These are phyloP conservation scores for Penicillium tannophilum DNA, from an alignment of 495 filamentous ascomycete species.

Conservation along the genomic window DNA sequence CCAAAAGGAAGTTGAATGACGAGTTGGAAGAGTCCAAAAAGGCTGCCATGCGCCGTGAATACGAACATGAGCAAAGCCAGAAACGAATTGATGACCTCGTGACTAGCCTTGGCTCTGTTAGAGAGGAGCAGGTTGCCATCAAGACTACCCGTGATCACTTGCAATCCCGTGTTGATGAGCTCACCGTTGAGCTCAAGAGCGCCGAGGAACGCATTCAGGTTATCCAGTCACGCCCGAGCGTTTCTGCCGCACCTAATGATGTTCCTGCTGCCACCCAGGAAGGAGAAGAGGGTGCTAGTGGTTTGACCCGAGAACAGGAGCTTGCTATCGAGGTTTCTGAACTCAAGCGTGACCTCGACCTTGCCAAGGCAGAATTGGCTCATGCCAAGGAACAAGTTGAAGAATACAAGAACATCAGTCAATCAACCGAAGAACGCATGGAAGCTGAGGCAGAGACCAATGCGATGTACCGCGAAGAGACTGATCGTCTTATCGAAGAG, in stretches of 20 bases:
- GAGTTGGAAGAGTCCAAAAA: constrained; percentile 84
- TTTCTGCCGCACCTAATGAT: constrained; percentile 44
- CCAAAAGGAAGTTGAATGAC: constrained; percentile 81
- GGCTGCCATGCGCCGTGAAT: constrained; percentile 77
- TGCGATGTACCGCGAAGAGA: constrained; percentile 84
- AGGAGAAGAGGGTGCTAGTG: constrained; percentile 46
- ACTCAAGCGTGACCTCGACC: constrained; percentile 77
- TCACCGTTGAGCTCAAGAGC: constrained; percentile 81
- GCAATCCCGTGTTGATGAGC: constrained; percentile 81
- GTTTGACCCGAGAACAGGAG: constrained; percentile 77
- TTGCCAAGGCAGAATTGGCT: constrained; percentile 74
- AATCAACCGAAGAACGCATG: constrained; percentile 85
- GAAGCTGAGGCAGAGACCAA: constrained; percentile 75
- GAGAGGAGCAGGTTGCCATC: constrained; percentile 78
- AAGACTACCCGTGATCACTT: constrained; percentile 88
- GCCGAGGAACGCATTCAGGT: constrained; percentile 83
- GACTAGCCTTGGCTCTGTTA: constrained; percentile 70
- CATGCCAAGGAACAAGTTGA: constrained; percentile 77
- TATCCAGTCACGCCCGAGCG: constrained; percentile 71
- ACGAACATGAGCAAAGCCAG: constrained; percentile 80
- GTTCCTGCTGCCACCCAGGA: constrained; percentile 34
- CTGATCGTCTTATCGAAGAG: constrained; percentile 68
- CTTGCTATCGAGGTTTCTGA: constrained; percentile 79
- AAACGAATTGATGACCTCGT: constrained; percentile 89
- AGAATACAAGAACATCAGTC: constrained; percentile 86